These are phyloP conservation scores for Malassezia equina DNA, from an alignment of 1,284 basidiomycete genomes.

Conservation along the genomic window DNA sequence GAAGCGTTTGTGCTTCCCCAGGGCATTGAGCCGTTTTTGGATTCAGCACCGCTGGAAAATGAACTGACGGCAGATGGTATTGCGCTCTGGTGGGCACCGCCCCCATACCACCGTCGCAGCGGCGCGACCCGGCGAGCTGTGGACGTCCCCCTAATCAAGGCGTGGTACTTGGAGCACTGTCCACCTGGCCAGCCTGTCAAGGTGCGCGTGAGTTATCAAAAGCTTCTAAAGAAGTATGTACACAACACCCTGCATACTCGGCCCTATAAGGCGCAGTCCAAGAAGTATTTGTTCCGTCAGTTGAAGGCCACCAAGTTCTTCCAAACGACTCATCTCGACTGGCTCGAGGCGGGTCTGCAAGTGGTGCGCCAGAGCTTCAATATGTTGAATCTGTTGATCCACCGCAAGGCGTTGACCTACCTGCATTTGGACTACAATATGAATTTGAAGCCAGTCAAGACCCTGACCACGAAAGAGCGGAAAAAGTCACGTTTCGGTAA, in stretches of 20 bases:
- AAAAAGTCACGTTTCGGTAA: slow-evolving; percentile 99
- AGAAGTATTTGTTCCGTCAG: slow-evolving; percentile 90
- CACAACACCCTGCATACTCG: slow-evolving; percentile 82
- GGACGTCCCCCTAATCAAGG: slow-evolving; percentile 90
- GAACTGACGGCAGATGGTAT: slow-evolving; percentile 93
- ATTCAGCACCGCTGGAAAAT: slow-evolving; percentile 69
- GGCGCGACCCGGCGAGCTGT: slow-evolving; percentile 87
- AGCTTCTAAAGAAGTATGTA: slow-evolving; percentile 90
- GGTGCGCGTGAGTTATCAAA: slow-evolving; percentile 97
- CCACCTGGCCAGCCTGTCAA: slow-evolving; percentile 93
- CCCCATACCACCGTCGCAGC: slow-evolving; percentile 85
- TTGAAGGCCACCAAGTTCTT: slow-evolving; percentile 99
- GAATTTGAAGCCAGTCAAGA: slow-evolving; percentile 96
- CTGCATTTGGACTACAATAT: slow-evolving; percentile 86
- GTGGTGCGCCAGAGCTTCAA: slow-evolving; percentile 98
- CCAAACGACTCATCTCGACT: slow-evolving; percentile 92
- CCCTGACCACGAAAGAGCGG: slow-evolving; percentile 95
- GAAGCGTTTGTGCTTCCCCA: slow-evolving; percentile 83
- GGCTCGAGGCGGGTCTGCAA: slow-evolving; percentile 98
- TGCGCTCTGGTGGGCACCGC: slow-evolving; percentile 95
- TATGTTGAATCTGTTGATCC: slow-evolving; percentile 96
- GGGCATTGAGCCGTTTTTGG: slow-evolving; percentile 70
- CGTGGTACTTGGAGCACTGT: slow-evolving; percentile 90
- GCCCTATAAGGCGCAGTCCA: slow-evolving; percentile 89
- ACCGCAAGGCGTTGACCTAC: slow-evolving; percentile 97